Evolutionary conservation across 305 asterid genomes (phyloP).

Genomic region (Solanum hybrid): DNA sequence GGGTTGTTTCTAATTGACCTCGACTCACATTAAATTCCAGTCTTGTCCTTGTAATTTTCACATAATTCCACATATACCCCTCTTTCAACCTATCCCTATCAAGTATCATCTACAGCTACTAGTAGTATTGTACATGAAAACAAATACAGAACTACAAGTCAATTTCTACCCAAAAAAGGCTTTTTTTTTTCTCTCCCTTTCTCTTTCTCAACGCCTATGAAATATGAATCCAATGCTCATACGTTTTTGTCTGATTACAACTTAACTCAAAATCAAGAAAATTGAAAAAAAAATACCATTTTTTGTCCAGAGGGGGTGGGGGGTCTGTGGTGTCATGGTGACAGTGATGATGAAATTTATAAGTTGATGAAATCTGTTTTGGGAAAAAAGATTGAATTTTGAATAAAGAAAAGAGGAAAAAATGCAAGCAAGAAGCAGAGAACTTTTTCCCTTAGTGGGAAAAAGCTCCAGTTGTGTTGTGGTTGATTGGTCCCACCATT

Average conservation of each 20-base stretch:
- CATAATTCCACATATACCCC: background rate
- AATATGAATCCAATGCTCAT: slow-evolving; percentile 3
- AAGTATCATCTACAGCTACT: background rate
- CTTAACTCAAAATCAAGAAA: background rate
- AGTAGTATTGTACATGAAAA: background rate
- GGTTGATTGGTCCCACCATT: slow-evolving; percentile 18
- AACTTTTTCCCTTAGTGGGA: slow-evolving; percentile 9
- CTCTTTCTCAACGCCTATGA: slow-evolving; percentile 6
- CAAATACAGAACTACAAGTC: background rate
- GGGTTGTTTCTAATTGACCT: background rate
- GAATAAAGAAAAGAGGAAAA: background rate
- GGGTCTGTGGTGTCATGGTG: background rate
- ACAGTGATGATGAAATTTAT: slow-evolving; percentile 5
- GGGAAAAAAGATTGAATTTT: background rate
- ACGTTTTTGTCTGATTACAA: slow-evolving; percentile 16
- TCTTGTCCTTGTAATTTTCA: background rate
- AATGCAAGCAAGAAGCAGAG: background rate
- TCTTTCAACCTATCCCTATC: background rate
- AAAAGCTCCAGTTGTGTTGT: slow-evolving; percentile 11
- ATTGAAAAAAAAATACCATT: background rate
- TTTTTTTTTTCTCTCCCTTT: background rate
- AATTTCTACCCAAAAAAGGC: background rate
- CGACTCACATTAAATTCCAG: background rate
- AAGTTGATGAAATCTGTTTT: slow-evolving; percentile 2
- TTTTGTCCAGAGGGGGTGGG: background rate